Evolutionary conservation across 441 rosid species (phyloP), one percentile per base, ranked within the genome.

Genomic region (Populus trichocarpa): DNA sequence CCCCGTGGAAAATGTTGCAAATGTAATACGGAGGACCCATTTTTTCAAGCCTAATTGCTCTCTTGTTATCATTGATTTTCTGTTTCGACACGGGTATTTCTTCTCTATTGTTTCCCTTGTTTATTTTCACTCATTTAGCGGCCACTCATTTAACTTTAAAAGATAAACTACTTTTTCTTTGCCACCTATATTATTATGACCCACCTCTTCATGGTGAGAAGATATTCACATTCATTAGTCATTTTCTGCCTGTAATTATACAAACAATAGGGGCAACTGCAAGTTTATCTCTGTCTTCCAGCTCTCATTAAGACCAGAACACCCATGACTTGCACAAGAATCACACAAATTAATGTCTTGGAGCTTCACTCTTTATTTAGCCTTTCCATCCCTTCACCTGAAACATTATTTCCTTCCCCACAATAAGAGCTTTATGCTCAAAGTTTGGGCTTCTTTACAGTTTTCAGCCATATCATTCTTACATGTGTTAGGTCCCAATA

Each of bases 11-110:
- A 83, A 88, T 82, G 93, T 88, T 72, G 94, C 90, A 38, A 90
- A 90, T 86, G 78, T 95, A 76, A 86, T 90, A 30, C 68, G 82
- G 76, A 83, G 90, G 86, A 90, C 97, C 8, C 69, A 83, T 69
- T 90, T 89, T 83, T 95, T 87, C 90, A 95, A 95, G 86, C 84
- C 91, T 6, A 95, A 93, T 75, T 93, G 99, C 87, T 84, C 93
- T 20, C 89, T 92, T 61, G 96, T 90, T 86, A 90, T 93, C 80
- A 89, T 88, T 25, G 93, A 93, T 84, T 93, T 95, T 86, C 86
- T 93, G 73, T 90, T 90, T 80, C 97, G 96, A 40, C 97, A 95
- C 23, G 97, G 99, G 96, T 95, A 87, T 78, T 76, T 80, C 50
- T 77, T 85, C 75, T 77, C 74, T 35, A 30, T 26, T 70, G 33